phyloP scores from a whole-genome alignment of 2,329 filamentous ascomycete species.

The Shiraia sp. region DNA sequence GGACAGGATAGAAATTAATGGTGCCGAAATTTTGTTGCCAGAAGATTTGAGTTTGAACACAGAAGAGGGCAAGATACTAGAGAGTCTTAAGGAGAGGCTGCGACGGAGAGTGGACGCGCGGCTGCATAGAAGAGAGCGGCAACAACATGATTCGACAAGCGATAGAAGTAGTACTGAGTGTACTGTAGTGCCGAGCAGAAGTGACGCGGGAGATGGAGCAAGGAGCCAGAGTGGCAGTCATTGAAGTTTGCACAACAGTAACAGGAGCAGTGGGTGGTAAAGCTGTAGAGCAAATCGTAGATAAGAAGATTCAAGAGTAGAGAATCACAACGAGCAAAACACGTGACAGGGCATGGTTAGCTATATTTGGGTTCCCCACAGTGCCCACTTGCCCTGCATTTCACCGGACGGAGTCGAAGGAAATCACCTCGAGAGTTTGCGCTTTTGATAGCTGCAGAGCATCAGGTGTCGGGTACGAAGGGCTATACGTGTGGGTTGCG shows the following conservation, averaged over 20 bases:
- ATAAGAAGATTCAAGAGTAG: neutral
- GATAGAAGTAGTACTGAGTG: conserved; percentile 24
- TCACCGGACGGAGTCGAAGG: too few relatives aligned
- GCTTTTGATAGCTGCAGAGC: too few relatives aligned
- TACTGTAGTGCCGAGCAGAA: conserved; percentile 24
- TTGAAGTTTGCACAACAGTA: conserved; percentile 12
- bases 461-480: neutral
- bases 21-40: conserved; percentile 39
- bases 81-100: conserved; percentile 40
- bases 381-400: too few relatives aligned
- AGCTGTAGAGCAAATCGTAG: conserved; percentile 1
- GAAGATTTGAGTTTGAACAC: conserved; percentile 38
- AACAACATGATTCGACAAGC: conserved; percentile 15
- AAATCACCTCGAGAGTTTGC: too few relatives aligned
- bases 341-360: too few relatives aligned
- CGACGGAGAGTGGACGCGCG: conserved; percentile 16
- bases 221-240: conserved; percentile 14
- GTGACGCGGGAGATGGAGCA: conserved; percentile 6
- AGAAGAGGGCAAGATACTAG: conserved; percentile 43
- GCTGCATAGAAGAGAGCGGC: conserved; percentile 4
- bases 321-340: neutral
- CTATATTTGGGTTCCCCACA: too few relatives aligned
- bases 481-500: conserved; percentile 2
- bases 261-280: too few relatives aligned
- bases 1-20: conserved; percentile 35